Base-by-base conservation (phyloP, 1,139 yeast genomes). In the Kodamaea anthophila region DNA sequence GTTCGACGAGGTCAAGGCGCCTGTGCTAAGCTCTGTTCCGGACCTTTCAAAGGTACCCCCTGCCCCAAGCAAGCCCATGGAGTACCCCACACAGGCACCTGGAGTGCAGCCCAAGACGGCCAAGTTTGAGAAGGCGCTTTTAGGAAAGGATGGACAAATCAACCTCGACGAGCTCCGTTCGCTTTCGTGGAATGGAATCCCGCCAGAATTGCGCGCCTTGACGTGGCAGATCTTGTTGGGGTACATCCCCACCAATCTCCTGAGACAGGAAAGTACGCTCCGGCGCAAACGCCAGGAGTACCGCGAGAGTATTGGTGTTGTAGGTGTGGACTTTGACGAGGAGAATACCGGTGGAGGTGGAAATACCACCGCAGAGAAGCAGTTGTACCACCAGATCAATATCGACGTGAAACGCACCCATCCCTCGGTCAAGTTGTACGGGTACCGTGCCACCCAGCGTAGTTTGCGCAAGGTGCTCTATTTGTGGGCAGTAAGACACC, bases 401-500 rank as follows among this genome's bases (percentile, higher is more conserved):
- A 91, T 93, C 38, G 99, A 91, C 52, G 88, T 93, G 18, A 94
- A 95, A 28, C 70, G 99, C 48, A 91, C 99, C 0, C 86, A 87
- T 45, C 98, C 97, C 2, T 76, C 79, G 26, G 72, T 87, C 32
- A 74, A 74, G 38, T 64, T 91, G 21, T 91, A 91, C 49, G 67
- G 80, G 9, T 74, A 55, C 43, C 70, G 73, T 13, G 64, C 79
- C 4, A 85, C 93, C 0, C 97, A 91, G 47, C 60, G 77, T 35
- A 71, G 94, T 9, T 62, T 91, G 37, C 86, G 91, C 40, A 77
- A 83, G 40, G 77, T 93, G 11, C 59, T 91, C 30, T 93, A 86
- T 47, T 63, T 91, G 19, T 91, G 99, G 99, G 95, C 98, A 0
- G 79, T 91, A 13, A 72, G 98, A 38, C 98, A 93, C 50, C 98